Base-by-base conservation (phyloP, 1,284 basidiomycete species). In the Fomitopsis pinicola region DNA sequence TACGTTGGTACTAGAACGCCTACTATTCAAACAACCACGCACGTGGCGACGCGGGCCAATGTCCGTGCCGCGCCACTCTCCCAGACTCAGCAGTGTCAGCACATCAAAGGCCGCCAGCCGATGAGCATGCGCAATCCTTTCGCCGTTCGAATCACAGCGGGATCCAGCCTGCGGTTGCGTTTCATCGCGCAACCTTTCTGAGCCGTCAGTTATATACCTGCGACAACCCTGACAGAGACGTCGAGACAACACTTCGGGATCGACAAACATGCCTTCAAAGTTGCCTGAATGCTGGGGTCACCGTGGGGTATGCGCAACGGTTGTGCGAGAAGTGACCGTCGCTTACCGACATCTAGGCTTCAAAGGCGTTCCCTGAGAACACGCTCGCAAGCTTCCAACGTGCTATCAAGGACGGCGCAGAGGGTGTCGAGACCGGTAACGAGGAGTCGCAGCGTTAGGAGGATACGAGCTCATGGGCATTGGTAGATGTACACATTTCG, bases 401-500 rank as follows among this genome's bases (percentile, higher is more conserved):
- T 64, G 95, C 96, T 64, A 94, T 97, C 66, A 86, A 86, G 48
- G 94, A 96, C 75, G 96, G 95, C 61, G 91, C 94, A 53, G 93
- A 97, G 74, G 95, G 94, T 69, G 94, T 98, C 70, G 95, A 98
- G 83, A 95, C 91, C 72, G 89, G 89, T 91, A 40, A 3, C 14
- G 38, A 12, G 12, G 3, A 40, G 38, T 40, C 38, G 3, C 38
- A 63, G 72, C 60, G 67, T 67, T 62, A 73, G 80, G 75, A 87
- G 80, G 86, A 82, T 72, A 12, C 3, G 35, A 22, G 36, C 73
- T 67, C 68, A 72, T 75, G 74, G 74, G 42, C 14, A 19, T 14
- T 38, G 14, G 66, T 84, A 95, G 96, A 98, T 83, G 95, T 98
- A 66, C 97, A 98, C 76, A 90, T 98, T 71, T 96, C 96, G 56